Conservation (phyloP, 2,329 filamentous ascomycete species). For the Colletotrichum musicola region DNA sequence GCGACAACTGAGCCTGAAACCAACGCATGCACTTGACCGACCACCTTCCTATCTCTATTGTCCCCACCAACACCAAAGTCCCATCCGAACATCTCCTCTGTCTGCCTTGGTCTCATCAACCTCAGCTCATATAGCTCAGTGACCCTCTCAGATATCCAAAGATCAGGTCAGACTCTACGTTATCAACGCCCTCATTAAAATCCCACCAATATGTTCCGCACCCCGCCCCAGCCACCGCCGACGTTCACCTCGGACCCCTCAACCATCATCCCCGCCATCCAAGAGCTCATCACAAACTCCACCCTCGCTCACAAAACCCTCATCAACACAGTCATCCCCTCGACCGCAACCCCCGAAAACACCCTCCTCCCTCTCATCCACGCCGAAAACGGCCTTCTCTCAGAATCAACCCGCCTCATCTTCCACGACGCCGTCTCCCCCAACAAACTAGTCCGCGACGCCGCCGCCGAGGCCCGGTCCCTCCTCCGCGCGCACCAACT, state of each 20-base stretch:
- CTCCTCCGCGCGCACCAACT: conserved; percentile 1
- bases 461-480: conserved; percentile 3
- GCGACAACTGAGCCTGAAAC: background rate
- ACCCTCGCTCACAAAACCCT: background rate
- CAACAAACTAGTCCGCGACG: background rate
- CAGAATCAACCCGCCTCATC: background rate
- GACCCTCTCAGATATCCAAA: too few relatives aligned
- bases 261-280: background rate
- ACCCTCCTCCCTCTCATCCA: conserved; percentile 9
- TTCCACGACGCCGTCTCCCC: conserved; percentile 28
- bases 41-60: background rate
- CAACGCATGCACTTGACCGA: background rate
- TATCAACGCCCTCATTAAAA: background rate
- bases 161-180: too few relatives aligned
- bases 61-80: too few relatives aligned
- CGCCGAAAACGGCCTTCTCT: conserved; percentile 12
- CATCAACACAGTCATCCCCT: background rate
- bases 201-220: background rate
- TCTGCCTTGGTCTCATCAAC: too few relatives aligned
- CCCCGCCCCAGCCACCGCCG: conserved; percentile 1
- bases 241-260: background rate
- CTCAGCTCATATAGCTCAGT: too few relatives aligned
- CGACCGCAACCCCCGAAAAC: conserved; percentile 15
- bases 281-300: background rate
- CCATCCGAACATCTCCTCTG: too few relatives aligned